Evolutionary conservation across 495 filamentous ascomycete species (phyloP), one percentile per base, ranked within the genome.

Genomic region (Annulohypoxylon maeteangense): DNA sequence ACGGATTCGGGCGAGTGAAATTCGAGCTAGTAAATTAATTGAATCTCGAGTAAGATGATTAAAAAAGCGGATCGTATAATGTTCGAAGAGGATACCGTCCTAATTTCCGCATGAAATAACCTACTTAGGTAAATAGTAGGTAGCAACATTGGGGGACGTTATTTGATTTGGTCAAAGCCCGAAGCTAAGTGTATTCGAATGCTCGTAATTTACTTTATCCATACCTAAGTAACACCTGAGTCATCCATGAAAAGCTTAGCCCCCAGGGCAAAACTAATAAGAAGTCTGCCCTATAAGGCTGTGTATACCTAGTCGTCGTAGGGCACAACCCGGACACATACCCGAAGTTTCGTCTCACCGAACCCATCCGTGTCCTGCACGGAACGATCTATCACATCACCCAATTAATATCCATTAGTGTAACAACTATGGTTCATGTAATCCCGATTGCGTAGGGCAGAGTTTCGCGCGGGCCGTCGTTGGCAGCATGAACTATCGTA

Each of bases 201-300:
- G 12, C 12, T 25, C 48, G 48, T 31, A 16, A 25, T 53, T 29
- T 16, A 14, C 4, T 14, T 23, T 29, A 51, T n/a, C 20, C 6
- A 22, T 47, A n/a, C n/a, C n/a, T n/a, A 3, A 51, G n/a, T 53
- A 14, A 53, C 12, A 31, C 6, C 8, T 23, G 3, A 29, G 48
- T 16, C 7, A 23, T 53, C 8, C 25, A 10, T 32, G 2, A 11
- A 18, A 23, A 11, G 4, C 6, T 20, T 7, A 18, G 40, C 40
- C 32, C 48, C 60, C 16, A 50, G 42, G 44, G 38, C 57, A 34
- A 1, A 36, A n/a, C 1, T 34, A 25, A 51, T 23, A 51, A 51
- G 1, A 51, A 51, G 1, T 51, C 22, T 62, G 60, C 45, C 60
- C 60, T 62, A 27, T 38, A 40, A 34, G 48, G 60, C 60, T 63